Percentiles rank a stretch among this genome's conserved stretches.
Evolutionary conservation across 306 rosid species (phyloP).

Genomic region (Lablab purpureus): DNA sequence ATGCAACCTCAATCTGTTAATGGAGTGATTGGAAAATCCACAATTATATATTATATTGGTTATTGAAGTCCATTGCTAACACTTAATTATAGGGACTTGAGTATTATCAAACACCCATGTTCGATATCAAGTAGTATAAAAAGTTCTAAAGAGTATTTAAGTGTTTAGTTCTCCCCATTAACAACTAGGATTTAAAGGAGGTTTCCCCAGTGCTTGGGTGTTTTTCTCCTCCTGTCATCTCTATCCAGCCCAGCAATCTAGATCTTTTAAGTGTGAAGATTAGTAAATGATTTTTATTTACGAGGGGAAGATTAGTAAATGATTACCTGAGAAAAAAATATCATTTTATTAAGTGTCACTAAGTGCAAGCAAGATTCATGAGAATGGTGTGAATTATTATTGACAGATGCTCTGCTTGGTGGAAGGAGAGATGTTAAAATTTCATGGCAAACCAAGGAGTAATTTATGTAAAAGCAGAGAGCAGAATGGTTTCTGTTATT

Average conservation of each 20-base stretch:
- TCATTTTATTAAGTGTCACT: background rate
- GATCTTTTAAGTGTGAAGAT: slow-evolving; percentile 5
- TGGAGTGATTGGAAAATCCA: slow-evolving; percentile 4
- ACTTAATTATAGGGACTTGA: background rate
- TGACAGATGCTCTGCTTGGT: slow-evolving; percentile 1
- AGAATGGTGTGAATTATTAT: background rate
- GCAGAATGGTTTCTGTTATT: background rate
- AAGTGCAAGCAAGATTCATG: background rate
- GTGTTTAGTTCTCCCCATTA: no score
- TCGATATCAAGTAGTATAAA: no score
- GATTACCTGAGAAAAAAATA: background rate
- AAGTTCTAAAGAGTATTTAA: no score
- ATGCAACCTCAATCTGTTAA: slow-evolving; percentile 22
- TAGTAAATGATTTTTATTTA: slow-evolving; percentile 1
- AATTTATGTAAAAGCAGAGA: slow-evolving; percentile 11
- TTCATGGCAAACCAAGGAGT: background rate
- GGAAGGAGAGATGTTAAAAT: slow-evolving; percentile 18
- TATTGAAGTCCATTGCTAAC: slow-evolving; percentile 1
- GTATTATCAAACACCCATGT: no score
- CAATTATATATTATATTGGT: background rate
- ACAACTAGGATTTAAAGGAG: no score
- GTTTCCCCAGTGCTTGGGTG: no score
- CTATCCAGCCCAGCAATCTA: background rate
- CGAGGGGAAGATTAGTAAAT: slow-evolving; percentile 3
- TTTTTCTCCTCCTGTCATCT: background rate